Conservation (phyloP, 2,329 filamentous ascomycete species). For the Arthrinium phaeospermum region DNA sequence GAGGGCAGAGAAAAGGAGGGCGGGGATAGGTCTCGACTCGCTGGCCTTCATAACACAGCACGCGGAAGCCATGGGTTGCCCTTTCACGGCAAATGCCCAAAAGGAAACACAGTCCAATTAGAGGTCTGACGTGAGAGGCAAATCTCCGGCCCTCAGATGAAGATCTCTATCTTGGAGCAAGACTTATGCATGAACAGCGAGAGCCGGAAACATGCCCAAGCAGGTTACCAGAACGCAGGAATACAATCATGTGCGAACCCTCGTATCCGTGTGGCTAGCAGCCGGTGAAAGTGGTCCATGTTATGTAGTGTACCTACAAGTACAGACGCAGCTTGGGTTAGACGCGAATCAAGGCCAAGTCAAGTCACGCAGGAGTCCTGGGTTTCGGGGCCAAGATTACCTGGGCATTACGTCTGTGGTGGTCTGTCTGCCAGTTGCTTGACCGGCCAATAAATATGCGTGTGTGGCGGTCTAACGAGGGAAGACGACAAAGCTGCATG, state of each 20-base stretch:
- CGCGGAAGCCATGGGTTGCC: not conserved
- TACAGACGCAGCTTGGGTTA: not conserved
- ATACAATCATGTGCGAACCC: not conserved
- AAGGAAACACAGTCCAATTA: not conserved
- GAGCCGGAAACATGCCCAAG: not conserved
- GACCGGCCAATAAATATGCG: not conserved
- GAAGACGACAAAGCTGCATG: not conserved
- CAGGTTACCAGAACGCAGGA: not conserved
- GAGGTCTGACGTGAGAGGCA: slow-evolving; percentile 8
- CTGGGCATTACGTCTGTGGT: not conserved
- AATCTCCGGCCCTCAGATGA: slow-evolving; percentile 2
- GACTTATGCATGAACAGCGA: not conserved
- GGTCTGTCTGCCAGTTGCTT: not conserved
- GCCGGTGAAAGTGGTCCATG: not conserved
- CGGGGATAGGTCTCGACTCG: not conserved
- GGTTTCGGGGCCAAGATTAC: not conserved
- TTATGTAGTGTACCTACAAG: not conserved
- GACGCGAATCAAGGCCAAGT: not conserved
- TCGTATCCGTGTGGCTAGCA: not conserved
- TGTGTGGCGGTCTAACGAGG: not conserved
- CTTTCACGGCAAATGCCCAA: slow-evolving; percentile 1
- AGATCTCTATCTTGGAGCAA: not conserved
- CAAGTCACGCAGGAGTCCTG: not conserved
- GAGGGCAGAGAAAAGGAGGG: too few species aligned
- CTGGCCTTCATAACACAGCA: not conserved